Conservation (phyloP, 176 grass and related monocot genomes). For the Tuctoria greenei region DNA sequence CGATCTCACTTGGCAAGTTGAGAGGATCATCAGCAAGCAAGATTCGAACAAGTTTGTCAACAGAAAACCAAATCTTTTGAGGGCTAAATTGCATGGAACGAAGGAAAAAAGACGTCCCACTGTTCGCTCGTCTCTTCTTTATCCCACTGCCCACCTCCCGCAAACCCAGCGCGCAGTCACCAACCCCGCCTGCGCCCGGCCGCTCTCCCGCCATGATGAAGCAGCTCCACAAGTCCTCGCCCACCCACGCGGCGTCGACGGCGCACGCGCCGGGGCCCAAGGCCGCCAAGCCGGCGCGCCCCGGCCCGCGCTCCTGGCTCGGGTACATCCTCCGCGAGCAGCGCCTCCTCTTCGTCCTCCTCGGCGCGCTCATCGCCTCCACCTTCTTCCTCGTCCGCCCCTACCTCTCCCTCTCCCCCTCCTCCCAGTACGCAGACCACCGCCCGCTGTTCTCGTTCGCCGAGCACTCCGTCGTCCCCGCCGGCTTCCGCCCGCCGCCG, state of each 20-base stretch:
- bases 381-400: conserved; percentile 92
- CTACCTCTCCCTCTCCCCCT: conserved; percentile 46
- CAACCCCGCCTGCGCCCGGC: background rate
- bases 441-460: conserved; percentile 49
- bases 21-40: background rate
- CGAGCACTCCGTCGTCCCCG: conserved; percentile 32
- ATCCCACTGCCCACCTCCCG: background rate
- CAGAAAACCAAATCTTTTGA: background rate
- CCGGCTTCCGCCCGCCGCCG: conserved; percentile 40
- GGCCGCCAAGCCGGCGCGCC: conserved; percentile 40
- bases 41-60: background rate
- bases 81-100: conserved; percentile 30
- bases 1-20: background rate
- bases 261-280: conserved; percentile 51
- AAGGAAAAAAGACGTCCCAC: background rate
- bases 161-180: conserved; percentile 1
- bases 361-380: conserved; percentile 92
- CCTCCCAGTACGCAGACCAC: conserved; percentile 8
- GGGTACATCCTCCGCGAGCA: conserved; percentile 92
- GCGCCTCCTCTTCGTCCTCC: conserved; percentile 89
- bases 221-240: conserved; percentile 66
- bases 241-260: conserved; percentile 31
- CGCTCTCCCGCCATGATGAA: conserved; percentile 63
- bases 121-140: conserved; percentile 25
- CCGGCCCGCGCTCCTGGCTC: conserved; percentile 56